phyloP scores from a whole-genome alignment of 495 filamentous ascomycete genomes.

The Oidiodendron maius region DNA sequence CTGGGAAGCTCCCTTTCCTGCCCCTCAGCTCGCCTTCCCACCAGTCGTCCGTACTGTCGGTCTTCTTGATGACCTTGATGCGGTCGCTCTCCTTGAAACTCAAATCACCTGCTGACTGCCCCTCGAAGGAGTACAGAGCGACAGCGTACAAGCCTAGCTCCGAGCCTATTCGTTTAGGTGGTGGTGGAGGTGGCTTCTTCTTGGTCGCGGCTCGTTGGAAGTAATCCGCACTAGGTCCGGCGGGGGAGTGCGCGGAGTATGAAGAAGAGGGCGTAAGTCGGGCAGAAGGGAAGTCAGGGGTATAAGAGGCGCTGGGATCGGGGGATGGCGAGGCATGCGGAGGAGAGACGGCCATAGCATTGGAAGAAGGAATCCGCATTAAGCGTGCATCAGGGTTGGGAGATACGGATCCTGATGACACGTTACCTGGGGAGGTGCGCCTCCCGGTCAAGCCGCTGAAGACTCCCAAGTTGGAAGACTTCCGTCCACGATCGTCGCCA shows the following conservation, averaged over 20 bases:
- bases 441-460: slow-evolving; percentile 29
- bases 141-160: slow-evolving; percentile 56
- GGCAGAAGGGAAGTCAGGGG: slow-evolving; percentile 11
- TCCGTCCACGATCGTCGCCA: slow-evolving; percentile 21
- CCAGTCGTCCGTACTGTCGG: slow-evolving; percentile 86
- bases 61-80: slow-evolving; percentile 80
- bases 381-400: slow-evolving; percentile 22
- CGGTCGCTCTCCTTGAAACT: slow-evolving; percentile 78
- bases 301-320: neutral
- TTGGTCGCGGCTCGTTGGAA: slow-evolving; percentile 15
- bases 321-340: slow-evolving; percentile 4
- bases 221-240: slow-evolving; percentile 17
- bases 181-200: slow-evolving; percentile 29
- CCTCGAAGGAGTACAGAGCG: slow-evolving; percentile 75
- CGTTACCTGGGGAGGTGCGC: slow-evolving; percentile 20
- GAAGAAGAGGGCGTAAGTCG: slow-evolving; percentile 14
- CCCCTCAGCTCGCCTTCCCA: slow-evolving; percentile 87
- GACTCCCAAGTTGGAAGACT: slow-evolving; percentile 30
- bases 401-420: slow-evolving; percentile 20
- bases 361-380: slow-evolving; percentile 20
- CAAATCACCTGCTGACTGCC: slow-evolving; percentile 68
- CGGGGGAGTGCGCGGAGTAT: slow-evolving; percentile 18
- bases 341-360: slow-evolving; percentile 5
- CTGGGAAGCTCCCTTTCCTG: slow-evolving; percentile 73
- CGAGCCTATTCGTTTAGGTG: slow-evolving; percentile 23